phyloP scores from a whole-genome alignment of 352 stramenopile species.

The Globisporangium sylvaticum region DNA sequence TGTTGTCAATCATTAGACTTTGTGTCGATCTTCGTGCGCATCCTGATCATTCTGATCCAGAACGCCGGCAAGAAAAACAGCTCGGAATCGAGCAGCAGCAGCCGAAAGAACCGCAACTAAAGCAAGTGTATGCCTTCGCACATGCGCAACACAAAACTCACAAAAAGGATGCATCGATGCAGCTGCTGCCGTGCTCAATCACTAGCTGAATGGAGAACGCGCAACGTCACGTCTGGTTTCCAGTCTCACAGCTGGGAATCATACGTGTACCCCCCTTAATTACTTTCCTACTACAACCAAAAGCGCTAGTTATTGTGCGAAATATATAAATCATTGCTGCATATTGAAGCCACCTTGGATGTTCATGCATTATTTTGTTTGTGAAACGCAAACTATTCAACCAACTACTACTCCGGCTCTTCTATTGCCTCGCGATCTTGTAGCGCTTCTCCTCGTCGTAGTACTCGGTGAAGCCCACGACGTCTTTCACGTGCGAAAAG shows the following conservation, averaged over 20 bases:
- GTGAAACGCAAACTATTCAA: background rate
- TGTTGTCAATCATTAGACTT: conserved; percentile 47
- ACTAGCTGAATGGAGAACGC: background rate
- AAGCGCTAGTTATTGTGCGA: background rate
- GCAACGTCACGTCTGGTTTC: background rate
- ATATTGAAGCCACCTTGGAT: background rate
- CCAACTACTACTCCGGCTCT: background rate
- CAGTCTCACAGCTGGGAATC: background rate
- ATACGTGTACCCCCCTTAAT: background rate
- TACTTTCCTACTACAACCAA: too few relatives aligned
- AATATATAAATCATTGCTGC: background rate
- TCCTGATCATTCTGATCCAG: conserved; percentile 76
- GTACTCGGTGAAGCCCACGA: conserved; percentile 93
- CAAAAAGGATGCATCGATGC: background rate
- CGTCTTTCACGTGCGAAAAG: conserved; percentile 90
- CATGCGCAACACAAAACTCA: background rate
- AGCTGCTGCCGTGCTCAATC: background rate
- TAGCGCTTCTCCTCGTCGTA: conserved; percentile 76
- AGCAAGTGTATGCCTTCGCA: background rate
- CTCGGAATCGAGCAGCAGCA: conserved; percentile 23
- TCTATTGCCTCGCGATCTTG: conserved; percentile 12
- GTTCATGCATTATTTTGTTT: background rate
- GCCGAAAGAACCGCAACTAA: conserved; percentile 31
- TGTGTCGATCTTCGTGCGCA: conserved; percentile 85
- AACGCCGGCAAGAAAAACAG: conserved; percentile 58